Conservation (phyloP, 768 basidiomycete genomes). For the Thelephora ganbajun region DNA sequence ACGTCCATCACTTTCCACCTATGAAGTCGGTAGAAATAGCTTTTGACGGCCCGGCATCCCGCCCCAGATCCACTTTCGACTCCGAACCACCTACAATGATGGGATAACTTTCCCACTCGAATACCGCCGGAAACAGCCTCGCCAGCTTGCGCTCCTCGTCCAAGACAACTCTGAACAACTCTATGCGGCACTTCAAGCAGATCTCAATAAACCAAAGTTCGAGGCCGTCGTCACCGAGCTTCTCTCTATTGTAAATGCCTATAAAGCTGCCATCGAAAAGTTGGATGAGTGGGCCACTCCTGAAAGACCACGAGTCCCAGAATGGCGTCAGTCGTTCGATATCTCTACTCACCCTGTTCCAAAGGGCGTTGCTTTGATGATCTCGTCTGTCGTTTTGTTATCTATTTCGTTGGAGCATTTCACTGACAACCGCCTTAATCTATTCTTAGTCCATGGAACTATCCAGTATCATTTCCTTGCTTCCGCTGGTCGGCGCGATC, state of each 20-base stretch:
- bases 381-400: slow-evolving; percentile 30
- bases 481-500: slow-evolving; percentile 57
- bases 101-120: slow-evolving; percentile 35
- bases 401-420: slow-evolving; percentile 1
- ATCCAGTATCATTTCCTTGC: slow-evolving; percentile 35
- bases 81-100: slow-evolving; percentile 35
- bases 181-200: slow-evolving; percentile 25
- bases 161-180: slow-evolving; percentile 49
- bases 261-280: slow-evolving; percentile 28
- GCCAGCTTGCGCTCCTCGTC: slow-evolving; percentile 43
- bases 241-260: slow-evolving; percentile 24
- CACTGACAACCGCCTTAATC: not conserved
- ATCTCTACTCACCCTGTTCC: slow-evolving; percentile 40
- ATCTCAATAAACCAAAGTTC: slow-evolving; percentile 14
- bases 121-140: slow-evolving; percentile 54
- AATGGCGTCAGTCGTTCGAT: slow-evolving; percentile 35
- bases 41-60: no score
- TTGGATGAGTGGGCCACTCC: slow-evolving; percentile 47
- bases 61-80: slow-evolving; percentile 20
- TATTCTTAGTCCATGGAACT: slow-evolving; percentile 49
- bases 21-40: no score
- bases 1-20: no score
- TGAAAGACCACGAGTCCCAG: slow-evolving; percentile 23
- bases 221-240: slow-evolving; percentile 26
- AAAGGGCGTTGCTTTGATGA: slow-evolving; percentile 48